Evolutionary conservation across 1,284 basidiomycete species (phyloP).

Genomic region (Flammula alnicola): DNA sequence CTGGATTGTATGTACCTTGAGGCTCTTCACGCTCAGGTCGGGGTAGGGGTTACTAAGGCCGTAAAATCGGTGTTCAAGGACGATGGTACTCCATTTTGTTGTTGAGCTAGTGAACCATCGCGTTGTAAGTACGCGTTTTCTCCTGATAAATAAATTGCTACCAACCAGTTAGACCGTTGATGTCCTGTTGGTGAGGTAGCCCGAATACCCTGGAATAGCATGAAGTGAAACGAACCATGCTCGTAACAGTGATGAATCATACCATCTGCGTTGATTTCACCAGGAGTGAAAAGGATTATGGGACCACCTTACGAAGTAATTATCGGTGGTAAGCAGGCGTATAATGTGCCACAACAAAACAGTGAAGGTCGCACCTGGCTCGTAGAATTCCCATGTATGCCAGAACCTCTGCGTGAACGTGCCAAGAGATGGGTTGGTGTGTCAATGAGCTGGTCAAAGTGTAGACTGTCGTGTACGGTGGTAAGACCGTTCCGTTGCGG

Average conservation of each 20-base stretch:
- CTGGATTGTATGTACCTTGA: slow-evolving; percentile 65
- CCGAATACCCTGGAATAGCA: slow-evolving; percentile 44
- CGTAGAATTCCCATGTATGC: slow-evolving; percentile 66
- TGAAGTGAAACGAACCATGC: background rate
- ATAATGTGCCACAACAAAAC: too few species aligned
- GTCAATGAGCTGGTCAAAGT: slow-evolving; percentile 73
- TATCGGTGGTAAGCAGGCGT: too few species aligned
- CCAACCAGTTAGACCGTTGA: slow-evolving; percentile 50
- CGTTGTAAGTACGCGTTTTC: background rate
- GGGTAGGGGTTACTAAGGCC: slow-evolving; percentile 57
- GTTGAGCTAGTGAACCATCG: slow-evolving; percentile 47
- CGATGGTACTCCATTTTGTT: slow-evolving; percentile 64
- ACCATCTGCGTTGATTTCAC: slow-evolving; percentile 40
- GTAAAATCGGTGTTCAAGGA: slow-evolving; percentile 55
- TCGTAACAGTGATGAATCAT: background rate
- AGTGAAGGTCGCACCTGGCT: slow-evolving; percentile 55
- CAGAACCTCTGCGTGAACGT: slow-evolving; percentile 78
- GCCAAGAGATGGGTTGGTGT: slow-evolving; percentile 63
- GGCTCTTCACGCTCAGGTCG: slow-evolving; percentile 59
- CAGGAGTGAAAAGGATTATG: slow-evolving; percentile 63
- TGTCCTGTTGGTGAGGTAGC: slow-evolving; percentile 67
- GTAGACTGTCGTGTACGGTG: slow-evolving; percentile 56
- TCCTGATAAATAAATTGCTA: background rate
- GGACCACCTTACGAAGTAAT: slow-evolving; percentile 73
- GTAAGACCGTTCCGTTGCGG: slow-evolving; percentile 46